Percentiles rank a stretch among this genome's conserved stretches.
Evolutionary conservation across 495 filamentous ascomycete species (phyloP).

Genomic region (Saxispiralis lemnorum): DNA sequence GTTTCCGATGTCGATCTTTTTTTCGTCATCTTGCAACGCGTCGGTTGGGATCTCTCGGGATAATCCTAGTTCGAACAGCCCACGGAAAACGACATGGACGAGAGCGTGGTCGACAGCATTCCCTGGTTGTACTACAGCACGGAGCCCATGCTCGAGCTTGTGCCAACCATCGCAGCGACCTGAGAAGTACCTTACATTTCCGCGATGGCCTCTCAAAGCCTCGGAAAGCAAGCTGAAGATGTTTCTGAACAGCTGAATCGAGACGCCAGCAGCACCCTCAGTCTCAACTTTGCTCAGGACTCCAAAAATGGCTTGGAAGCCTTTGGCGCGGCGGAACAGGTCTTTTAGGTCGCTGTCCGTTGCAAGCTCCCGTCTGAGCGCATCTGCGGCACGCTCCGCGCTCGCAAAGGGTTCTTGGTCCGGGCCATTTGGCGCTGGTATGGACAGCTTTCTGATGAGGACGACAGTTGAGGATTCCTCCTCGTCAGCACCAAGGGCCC

Average conservation of each 20-base stretch:
- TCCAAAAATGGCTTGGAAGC: conserved; percentile 58
- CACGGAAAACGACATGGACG: not conserved
- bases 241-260: conserved; percentile 50
- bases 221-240: conserved; percentile 56
- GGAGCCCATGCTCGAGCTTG: not conserved
- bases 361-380: not conserved
- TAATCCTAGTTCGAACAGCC: not conserved
- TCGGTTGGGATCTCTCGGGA: not conserved
- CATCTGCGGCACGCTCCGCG: not conserved
- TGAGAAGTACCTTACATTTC: conserved; percentile 74
- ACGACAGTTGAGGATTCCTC: not conserved
- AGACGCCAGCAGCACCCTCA: not conserved
- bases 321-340: conserved; percentile 63
- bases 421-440: not conserved
- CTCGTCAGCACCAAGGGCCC: conserved; percentile 1
- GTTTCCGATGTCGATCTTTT: not conserved
- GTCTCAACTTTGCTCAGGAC: not conserved
- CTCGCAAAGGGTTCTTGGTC: not conserved
- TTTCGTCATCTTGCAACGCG: not conserved
- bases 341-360: conserved; percentile 34
- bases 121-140: no score
- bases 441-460: not conserved
- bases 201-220: conserved; percentile 60
- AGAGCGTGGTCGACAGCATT: not conserved
- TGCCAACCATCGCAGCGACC: conserved; percentile 22